Conservation (phyloP, 306 rosid genomes). For the Cicer chorassanicum region DNA sequence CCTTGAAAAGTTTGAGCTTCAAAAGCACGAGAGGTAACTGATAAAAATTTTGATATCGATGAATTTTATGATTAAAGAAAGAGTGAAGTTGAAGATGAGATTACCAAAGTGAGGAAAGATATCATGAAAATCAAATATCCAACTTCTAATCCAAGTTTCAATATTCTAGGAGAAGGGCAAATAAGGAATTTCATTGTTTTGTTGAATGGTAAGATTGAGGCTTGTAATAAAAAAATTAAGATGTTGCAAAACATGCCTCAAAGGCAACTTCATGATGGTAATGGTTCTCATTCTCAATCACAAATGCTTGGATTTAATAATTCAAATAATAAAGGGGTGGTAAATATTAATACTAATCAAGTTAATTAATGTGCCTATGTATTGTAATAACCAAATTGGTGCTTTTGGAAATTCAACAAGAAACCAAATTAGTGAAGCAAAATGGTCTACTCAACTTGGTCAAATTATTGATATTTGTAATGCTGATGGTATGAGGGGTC, state of each 20-base stretch:
- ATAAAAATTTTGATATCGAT: conserved; percentile 1
- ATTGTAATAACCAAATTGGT: neutral
- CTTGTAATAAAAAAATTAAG: neutral
- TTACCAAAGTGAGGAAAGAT: conserved; percentile 19
- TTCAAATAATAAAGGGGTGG: neutral
- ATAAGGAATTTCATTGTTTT: neutral
- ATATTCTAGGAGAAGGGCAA: conserved; percentile 5
- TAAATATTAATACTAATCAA: neutral
- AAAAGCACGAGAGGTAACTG: neutral
- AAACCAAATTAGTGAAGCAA: neutral
- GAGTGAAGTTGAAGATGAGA: conserved; percentile 28
- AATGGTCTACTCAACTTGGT: neutral
- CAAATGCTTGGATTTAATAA: neutral
- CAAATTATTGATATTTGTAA: neutral
- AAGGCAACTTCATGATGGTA: neutral
- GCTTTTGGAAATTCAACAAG: neutral
- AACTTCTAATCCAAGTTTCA: conserved; percentile 36
- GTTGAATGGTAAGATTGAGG: conserved; percentile 42
- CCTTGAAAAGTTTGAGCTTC: neutral
- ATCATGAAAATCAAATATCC: conserved; percentile 38
- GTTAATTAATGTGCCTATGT: neutral
- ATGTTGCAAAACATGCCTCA: neutral
- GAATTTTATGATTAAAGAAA: conserved; percentile 37
- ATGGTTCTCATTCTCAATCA: neutral
- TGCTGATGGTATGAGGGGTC: neutral